A percentile compares a stretch with the other conserved stretches of the same genome.
Conservation (phyloP, 257 asterid genomes). For the Fraxinus excelsior region DNA sequence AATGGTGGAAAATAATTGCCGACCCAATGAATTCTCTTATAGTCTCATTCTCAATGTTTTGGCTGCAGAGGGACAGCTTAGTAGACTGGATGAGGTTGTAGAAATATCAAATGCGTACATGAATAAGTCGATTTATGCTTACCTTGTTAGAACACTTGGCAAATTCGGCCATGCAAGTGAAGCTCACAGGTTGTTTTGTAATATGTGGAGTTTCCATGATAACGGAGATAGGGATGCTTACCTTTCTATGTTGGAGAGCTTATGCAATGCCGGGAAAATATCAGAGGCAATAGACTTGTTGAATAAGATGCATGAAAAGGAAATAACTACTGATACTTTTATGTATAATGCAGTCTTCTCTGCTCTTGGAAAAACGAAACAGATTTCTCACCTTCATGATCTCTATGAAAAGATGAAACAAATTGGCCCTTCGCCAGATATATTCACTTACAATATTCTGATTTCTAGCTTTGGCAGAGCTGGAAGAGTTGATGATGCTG, state of each 20-base stretch:
- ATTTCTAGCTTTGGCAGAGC: slow-evolving; percentile 82
- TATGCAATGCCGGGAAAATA: slow-evolving; percentile 73
- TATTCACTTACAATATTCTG: slow-evolving; percentile 84
- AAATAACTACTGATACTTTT: slow-evolving; percentile 63
- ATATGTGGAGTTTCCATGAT: slow-evolving; percentile 91
- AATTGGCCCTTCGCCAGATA: slow-evolving; percentile 75
- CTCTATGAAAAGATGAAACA: slow-evolving; percentile 79
- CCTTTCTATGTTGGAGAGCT: slow-evolving; percentile 78
- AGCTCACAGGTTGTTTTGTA: slow-evolving; percentile 91
- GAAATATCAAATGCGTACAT: slow-evolving; percentile 68
- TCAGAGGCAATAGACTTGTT: slow-evolving; percentile 83
- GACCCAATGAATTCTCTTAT: slow-evolving; percentile 90
- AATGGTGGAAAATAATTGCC: slow-evolving; percentile 82
- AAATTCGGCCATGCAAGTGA: slow-evolving; percentile 82
- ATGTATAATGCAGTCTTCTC: slow-evolving; percentile 85
- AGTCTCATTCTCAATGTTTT: slow-evolving; percentile 67
- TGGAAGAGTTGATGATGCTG: slow-evolving; percentile 81
- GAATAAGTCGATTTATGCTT: slow-evolving; percentile 84
- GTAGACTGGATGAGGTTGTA: slow-evolving; percentile 79
- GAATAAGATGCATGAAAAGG: slow-evolving; percentile 79
- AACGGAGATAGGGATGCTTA: slow-evolving; percentile 88
- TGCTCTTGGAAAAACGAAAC: slow-evolving; percentile 76
- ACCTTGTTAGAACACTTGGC: slow-evolving; percentile 70
- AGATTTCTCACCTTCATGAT: slow-evolving; percentile 63
- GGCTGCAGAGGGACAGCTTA: slow-evolving; percentile 76